Evolutionary conservation across 768 basidiomycete species (phyloP), one percentile per base, ranked within the genome.

Genomic region (Exsudoporus frostii): DNA sequence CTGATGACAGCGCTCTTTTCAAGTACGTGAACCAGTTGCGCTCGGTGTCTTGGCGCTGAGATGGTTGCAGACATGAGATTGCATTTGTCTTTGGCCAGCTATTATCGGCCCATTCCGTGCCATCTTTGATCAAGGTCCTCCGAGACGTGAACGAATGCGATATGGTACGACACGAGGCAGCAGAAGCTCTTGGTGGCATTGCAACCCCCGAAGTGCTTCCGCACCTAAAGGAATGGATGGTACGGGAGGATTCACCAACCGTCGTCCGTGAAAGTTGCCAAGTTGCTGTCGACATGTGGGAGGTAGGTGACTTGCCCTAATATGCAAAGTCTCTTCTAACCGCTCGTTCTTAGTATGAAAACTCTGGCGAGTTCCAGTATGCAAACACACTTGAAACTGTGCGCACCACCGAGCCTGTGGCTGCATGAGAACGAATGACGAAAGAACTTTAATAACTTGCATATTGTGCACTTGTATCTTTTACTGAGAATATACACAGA

Each of bases 141-240:
- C 76, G 82, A 58, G 74, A 93, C 58, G 50, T 68, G 2, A 65
- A 73, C 2, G 97, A 98, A 70, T 86, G 86, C 11, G 92, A 94
- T 51, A 98, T 99, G 96, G 97, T 99, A 10, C 83, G 97, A 30
- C 97, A 99, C 61, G 97, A 99, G 71, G 97, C 96, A 24, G 97
- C 97, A 4, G 97, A 99, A 71, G 97, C 97, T 7, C 80, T 99
- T 0, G 97, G 97, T n/a, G 92, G 96, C 5, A 98, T 99, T 51
- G 95, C 88, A 25, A 92, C 88, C 2, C 90, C 92, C 0, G 93
- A 96, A 49, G 94, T 97, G 4, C 77, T 98, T 32, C 86, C 89
- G 1, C 80, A 93, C 57, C 74, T 99, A 34, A 83, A 84, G 59
- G 89, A 94, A 67, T 97, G 92, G 86, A 84, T 88, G 77, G 71